Conservation (phyloP, 208 protist genomes). For the Crithidia acanthocephali region DNA sequence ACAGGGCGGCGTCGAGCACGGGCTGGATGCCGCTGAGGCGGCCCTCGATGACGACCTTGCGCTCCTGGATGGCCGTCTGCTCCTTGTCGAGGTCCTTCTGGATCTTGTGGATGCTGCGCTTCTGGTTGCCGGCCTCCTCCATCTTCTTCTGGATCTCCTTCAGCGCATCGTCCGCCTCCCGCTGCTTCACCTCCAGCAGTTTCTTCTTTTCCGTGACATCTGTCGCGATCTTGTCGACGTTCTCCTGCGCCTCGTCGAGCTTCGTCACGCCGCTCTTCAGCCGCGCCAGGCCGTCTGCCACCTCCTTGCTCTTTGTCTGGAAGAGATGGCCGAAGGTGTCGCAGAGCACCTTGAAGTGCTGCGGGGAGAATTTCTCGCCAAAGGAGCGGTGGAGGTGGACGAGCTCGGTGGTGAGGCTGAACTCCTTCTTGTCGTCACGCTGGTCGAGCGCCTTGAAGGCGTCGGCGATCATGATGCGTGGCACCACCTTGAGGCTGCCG, state of each 20-base stretch:
- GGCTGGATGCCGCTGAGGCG: slow-evolving; percentile 95
- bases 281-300: slow-evolving; percentile 72
- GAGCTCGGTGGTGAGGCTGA: slow-evolving; percentile 88
- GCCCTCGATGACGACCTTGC: slow-evolving; percentile 94
- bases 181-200: slow-evolving; percentile 93
- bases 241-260: slow-evolving; percentile 95
- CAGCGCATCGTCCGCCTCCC: slow-evolving; percentile 95
- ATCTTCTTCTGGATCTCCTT: slow-evolving; percentile 96
- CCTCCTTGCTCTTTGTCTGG: slow-evolving; percentile 75
- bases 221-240: slow-evolving; percentile 93
- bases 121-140: slow-evolving; percentile 93
- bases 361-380: slow-evolving; percentile 82
- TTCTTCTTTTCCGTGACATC: slow-evolving; percentile 93
- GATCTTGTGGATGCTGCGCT: slow-evolving; percentile 95
- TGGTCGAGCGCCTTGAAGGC: slow-evolving; percentile 80
- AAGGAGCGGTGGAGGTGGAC: slow-evolving; percentile 86
- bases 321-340: slow-evolving; percentile 90
- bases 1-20: slow-evolving; percentile 93
- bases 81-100: slow-evolving; percentile 93
- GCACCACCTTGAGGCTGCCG: slow-evolving; percentile 90
- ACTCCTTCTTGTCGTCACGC: slow-evolving; percentile 83
- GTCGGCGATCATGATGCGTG: slow-evolving; percentile 83
- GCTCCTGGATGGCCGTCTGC: slow-evolving; percentile 83
- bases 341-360: slow-evolving; percentile 94
- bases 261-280: slow-evolving; percentile 94